Evolutionary conservation across 768 basidiomycete genomes (phyloP).

Genomic region (Termitomyces sp.): DNA sequence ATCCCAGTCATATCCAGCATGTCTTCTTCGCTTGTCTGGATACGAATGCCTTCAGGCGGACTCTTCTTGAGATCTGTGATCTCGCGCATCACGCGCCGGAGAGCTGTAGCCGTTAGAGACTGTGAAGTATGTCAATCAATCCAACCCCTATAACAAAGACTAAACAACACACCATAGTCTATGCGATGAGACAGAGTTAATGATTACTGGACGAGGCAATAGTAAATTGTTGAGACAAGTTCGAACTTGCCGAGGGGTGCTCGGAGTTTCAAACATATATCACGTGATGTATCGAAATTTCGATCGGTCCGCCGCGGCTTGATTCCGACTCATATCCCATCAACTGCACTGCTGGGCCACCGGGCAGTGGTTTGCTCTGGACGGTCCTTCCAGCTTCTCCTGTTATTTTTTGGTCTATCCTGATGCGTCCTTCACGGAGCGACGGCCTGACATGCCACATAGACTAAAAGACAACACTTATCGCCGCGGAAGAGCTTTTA

Average conservation of each 20-base stretch:
- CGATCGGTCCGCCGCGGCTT: too few species aligned
- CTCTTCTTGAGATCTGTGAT: slow-evolving; percentile 71
- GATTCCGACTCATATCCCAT: too few species aligned
- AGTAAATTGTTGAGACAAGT: slow-evolving; percentile 9
- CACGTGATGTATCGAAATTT: not conserved
- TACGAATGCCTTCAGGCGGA: slow-evolving; percentile 90
- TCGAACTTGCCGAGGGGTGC: not conserved
- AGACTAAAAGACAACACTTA: not conserved
- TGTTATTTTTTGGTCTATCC: too few species aligned
- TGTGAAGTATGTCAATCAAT: slow-evolving; percentile 11
- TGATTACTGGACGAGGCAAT: not conserved
- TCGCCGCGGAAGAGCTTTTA: not conserved
- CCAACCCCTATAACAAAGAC: not conserved
- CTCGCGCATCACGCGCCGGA: slow-evolving; percentile 88
- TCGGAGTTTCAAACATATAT: slow-evolving; percentile 9
- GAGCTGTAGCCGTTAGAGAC: slow-evolving; percentile 48
- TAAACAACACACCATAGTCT: slow-evolving; percentile 13
- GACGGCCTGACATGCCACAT: not conserved
- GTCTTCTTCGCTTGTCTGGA: slow-evolving; percentile 82
- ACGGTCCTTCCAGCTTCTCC: too few species aligned
- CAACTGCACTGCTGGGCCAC: too few species aligned
- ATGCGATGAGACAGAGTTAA: not conserved
- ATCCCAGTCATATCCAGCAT: slow-evolving; percentile 84
- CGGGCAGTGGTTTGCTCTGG: too few species aligned
- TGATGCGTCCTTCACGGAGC: too few species aligned